These are phyloP conservation scores for Acanthamoeba lenticulata DNA, from an alignment of 208 protist genomes.

Conservation along the genomic window DNA sequence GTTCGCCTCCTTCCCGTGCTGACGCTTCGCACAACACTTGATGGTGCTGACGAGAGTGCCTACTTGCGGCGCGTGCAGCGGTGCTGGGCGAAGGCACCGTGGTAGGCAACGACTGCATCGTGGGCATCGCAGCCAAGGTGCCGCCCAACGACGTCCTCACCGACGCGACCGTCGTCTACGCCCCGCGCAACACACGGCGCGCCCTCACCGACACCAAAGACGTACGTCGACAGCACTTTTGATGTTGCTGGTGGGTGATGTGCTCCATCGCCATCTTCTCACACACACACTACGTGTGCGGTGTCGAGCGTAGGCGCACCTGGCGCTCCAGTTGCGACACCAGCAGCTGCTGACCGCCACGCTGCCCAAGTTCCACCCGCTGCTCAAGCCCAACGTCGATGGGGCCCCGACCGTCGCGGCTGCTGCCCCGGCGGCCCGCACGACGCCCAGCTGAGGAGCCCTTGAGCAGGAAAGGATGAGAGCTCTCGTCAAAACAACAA, in stretches of 20 bases:
- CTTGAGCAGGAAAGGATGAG: too few relatives aligned
- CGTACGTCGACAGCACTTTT: background rate
- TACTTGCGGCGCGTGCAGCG: background rate
- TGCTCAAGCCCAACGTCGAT: conserved; percentile 23
- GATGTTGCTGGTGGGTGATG: background rate
- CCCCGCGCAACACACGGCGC: background rate
- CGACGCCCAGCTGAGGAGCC: background rate
- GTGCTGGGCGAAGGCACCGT: conserved; percentile 26
- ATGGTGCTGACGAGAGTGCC: background rate
- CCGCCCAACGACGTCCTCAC: background rate
- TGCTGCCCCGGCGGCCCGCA: background rate
- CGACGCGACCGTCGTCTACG: conserved; percentile 7
- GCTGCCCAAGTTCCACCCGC: conserved; percentile 15
- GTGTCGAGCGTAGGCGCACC: background rate
- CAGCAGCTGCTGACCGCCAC: background rate
- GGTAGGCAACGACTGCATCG: conserved; percentile 17
- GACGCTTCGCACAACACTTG: background rate
- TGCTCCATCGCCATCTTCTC: background rate
- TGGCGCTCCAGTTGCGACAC: conserved; percentile 8
- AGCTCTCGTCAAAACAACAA: background rate
- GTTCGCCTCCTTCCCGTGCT: background rate
- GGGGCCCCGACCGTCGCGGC: background rate
- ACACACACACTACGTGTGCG: background rate
- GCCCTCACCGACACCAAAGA: conserved; percentile 2
- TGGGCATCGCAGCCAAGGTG: background rate